Evolutionary conservation across 2,329 filamentous ascomycete species (phyloP), one percentile per base, ranked within the genome.

Genomic region (Botrytis hyacinthi): DNA sequence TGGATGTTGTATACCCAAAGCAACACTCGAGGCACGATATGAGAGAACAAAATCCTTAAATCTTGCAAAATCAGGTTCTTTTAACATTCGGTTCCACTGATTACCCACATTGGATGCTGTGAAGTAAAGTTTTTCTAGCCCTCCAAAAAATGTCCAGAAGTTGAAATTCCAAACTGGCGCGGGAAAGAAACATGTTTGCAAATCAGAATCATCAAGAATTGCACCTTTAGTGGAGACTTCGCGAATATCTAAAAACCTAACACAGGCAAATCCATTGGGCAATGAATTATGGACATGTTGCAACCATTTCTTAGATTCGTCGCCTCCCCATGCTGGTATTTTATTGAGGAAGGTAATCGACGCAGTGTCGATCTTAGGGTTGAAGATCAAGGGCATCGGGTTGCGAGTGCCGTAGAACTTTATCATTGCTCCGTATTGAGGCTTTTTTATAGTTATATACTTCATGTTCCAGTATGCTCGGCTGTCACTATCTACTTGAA

Each of bases 391-490:
- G 2, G 51, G 51, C 26, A 16, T 29, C 14, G 51, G 51, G 6
- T 29, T 16, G 12, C 51, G 26, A 54, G 51, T 54, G 51, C 51
- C 51, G 51, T 54, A 29, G 51, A 54, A 29, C 51, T 29, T 54
- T 2, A 8, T 2, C 51, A 54, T 54, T n/a, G 12, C 12, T 18
- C 14, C 0, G n/a, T 7, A 6, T 3, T 3, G n/a, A n/a, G 14
- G 51, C 51, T 54, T 54, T 12, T 29, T 0, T 14, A 54, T 29
- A 54, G n/a, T 54, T 29, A 18, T 18, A 18, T 54, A 29, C 3
- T 29, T 18, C 2, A 29, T 29, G 3, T 54, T 54, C 51, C 51
- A 54, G 51, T 3, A 54, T 29, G 51, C 51, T 29, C n/a, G 51
- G 2, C n/a, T 29, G 14, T 54, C 51, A 1, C 6, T 8, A 54